Percentiles rank a stretch among this genome's conserved stretches.
phyloP scores from a whole-genome alignment of 2,329 filamentous ascomycete species.

The Eurotiales sp. region DNA sequence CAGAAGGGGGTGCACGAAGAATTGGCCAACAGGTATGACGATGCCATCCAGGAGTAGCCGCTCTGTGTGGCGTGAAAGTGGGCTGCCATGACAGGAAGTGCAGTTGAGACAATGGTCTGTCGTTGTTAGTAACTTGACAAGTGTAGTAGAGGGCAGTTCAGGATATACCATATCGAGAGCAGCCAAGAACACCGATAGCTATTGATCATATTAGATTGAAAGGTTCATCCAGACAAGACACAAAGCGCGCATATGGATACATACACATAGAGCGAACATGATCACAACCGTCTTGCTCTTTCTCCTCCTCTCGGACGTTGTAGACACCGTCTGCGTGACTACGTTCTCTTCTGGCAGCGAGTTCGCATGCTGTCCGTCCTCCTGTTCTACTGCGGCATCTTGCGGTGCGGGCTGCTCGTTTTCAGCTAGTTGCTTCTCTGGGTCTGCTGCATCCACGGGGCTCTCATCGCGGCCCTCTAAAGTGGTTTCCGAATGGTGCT shows the following conservation, averaged over 20 bases:
- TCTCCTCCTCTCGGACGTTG: constrained; percentile 36
- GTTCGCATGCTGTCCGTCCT: constrained; percentile 3
- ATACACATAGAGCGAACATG: constrained; percentile 40
- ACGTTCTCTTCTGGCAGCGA: constrained; percentile 1
- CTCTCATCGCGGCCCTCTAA: constrained; percentile 3
- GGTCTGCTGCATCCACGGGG: neutral
- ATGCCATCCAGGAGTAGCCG: constrained; percentile 48
- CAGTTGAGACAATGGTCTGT: constrained; percentile 44
- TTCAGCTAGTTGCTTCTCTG: neutral
- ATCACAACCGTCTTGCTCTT: constrained; percentile 40
- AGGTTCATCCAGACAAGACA: too few relatives aligned
- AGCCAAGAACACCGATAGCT: constrained; percentile 57
- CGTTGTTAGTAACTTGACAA: neutral
- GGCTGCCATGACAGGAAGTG: constrained; percentile 42
- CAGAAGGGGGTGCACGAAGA: constrained; percentile 53
- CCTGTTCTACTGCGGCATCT: neutral
- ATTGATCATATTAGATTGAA: too few relatives aligned
- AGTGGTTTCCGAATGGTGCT: constrained; percentile 8
- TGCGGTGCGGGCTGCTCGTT: neutral
- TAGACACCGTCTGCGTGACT: constrained; percentile 23
- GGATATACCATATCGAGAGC: constrained; percentile 55
- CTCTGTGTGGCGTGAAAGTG: constrained; percentile 41
- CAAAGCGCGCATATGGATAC: constrained; percentile 10
- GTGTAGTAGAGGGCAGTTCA: neutral
- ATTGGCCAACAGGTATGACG: constrained; percentile 44